Percentiles rank a stretch among this genome's conserved stretches.
Evolutionary conservation across 176 grass and related monocot species (phyloP).

Genomic region (Triticum aestivum): IWGSC_CS_RefSeq_v2.1 NC_057799.1:619469592-619470091

Average conservation of each 20-base stretch:
- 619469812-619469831: neutral
- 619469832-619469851: neutral
- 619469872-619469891: neutral
- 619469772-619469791: slow-evolving; percentile 35
- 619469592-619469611: neutral
- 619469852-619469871: neutral
- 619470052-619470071: slow-evolving; percentile 23
- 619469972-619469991: neutral
- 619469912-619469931: neutral
- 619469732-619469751: slow-evolving; percentile 19
- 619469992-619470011: neutral
- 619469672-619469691: slow-evolving; percentile 21
- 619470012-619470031: neutral
- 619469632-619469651: slow-evolving; percentile 33
- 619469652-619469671: slow-evolving; percentile 26
- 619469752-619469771: slow-evolving; percentile 26
- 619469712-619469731: slow-evolving; percentile 14
- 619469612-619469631: slow-evolving; percentile 16
- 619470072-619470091: slow-evolving; percentile 40
- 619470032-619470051: neutral
- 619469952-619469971: slow-evolving; percentile 1
- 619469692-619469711: slow-evolving; percentile 29
- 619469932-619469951: neutral
- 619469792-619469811: slow-evolving; percentile 51
- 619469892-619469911: neutral